Base-by-base conservation (phyloP, 106 monocot species). In the Platanthera zijinensis region DNA sequence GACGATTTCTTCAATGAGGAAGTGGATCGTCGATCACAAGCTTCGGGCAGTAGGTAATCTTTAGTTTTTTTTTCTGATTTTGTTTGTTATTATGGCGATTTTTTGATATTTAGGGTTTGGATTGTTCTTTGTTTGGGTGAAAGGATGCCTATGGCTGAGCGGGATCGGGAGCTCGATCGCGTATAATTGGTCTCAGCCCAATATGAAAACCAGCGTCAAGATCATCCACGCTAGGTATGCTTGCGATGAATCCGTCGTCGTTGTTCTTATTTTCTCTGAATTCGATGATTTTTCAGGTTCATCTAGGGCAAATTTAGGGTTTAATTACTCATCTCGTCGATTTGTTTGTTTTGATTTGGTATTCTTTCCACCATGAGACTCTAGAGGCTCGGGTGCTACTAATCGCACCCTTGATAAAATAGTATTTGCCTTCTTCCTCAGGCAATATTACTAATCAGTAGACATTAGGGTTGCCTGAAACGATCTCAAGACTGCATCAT, bases 171-270 rank as follows among this genome's bases (percentile, higher is more conserved):
- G 86, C 51, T 94, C 93, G 51, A 82, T 88, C 68, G 93, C 93
- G 47, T 94, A 94, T 84, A 94, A 94, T 61, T 94, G 90, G 90
- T 90, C 94, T 18, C 78, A 71, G 79, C 88, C 94, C 7, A 82
- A 79, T 51, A 94, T 94, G 94, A 94, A 94, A 76, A 80, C 90
- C 17, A 94, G 94, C 77, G 94, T 94, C 53, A 94, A 94, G 86
- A 90, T 94, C 84, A 94, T 94, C 69, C 94, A 94, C 30, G 94
- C 94, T 14, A 94, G 94, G 94, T 92, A 51, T 51, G 49, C 21
- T 21, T 19, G 25, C 25, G 25, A 25, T 25, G 25, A 25, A 25
- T 25, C 25, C 25, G 25, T 25, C 25, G 25, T 25, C 7, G 3
- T 39, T 70, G 70, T 10, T 48, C 18, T 15, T 48, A 17, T 70